Percentiles rank a stretch among this genome's conserved stretches.
These are phyloP conservation scores for Dentipellis fragilis DNA, from an alignment of 768 basidiomycete species.

Conservation along the genomic window DNA sequence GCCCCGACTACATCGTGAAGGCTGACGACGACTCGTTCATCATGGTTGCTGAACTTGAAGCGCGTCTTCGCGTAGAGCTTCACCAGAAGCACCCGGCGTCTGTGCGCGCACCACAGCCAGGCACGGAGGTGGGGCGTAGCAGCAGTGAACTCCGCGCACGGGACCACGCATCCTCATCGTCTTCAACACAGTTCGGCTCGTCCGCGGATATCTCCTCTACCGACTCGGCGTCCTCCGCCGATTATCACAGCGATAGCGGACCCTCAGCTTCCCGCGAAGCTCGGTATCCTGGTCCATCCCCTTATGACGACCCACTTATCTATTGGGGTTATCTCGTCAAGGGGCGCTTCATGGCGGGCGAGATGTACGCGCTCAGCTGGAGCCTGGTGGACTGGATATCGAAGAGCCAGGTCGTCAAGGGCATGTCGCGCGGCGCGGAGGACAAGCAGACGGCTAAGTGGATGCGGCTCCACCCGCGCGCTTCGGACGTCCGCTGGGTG, in stretches of 20 bases:
- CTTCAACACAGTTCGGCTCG: background rate
- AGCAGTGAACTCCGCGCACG: background rate
- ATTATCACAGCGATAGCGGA: background rate
- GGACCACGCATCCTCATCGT: background rate
- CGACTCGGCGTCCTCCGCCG: background rate
- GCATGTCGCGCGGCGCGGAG: slow-evolving; percentile 71
- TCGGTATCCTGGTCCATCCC: slow-evolving; percentile 6
- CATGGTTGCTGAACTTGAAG: slow-evolving; percentile 89
- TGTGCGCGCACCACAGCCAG: background rate
- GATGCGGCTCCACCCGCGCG: slow-evolving; percentile 80
- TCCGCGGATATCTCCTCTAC: background rate
- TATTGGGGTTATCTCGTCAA: slow-evolving; percentile 91
- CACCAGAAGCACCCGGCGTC: slow-evolving; percentile 22
- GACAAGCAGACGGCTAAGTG: slow-evolving; percentile 91
- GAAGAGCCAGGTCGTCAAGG: slow-evolving; percentile 58
- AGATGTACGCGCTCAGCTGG: slow-evolving; percentile 85
- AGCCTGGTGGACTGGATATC: slow-evolving; percentile 82
- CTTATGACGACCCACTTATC: slow-evolving; percentile 52
- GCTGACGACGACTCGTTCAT: slow-evolving; percentile 94
- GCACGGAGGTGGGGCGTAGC: background rate
- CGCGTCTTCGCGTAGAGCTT: slow-evolving; percentile 73
- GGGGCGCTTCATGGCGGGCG: slow-evolving; percentile 91
- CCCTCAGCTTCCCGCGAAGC: slow-evolving; percentile 5
- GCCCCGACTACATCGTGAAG: slow-evolving; percentile 89
- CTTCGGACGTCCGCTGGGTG: slow-evolving; percentile 74